A percentile compares a stretch with the other conserved stretches of the same genome.
These are phyloP conservation scores for Hemisphaericaspora nanyangensis DNA, from an alignment of 805 yeast genomes.

Conservation along the genomic window DNA sequence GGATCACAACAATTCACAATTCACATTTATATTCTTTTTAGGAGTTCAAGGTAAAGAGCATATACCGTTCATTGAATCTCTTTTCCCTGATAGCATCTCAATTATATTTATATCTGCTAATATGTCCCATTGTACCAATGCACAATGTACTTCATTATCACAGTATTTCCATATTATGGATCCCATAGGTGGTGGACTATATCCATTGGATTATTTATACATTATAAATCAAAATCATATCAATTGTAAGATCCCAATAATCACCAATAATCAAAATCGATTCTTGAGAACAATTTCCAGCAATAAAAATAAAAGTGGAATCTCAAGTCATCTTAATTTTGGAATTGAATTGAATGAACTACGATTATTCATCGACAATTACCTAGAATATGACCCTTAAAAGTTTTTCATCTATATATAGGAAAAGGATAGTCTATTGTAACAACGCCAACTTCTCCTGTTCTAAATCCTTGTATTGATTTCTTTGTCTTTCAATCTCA, in stretches of 20 bases:
- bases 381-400: slow-evolving; percentile 1
- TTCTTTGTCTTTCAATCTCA: slow-evolving; percentile 38
- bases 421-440: slow-evolving; percentile 16
- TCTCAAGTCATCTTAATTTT: slow-evolving; percentile 5
- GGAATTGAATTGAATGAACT: slow-evolving; percentile 6
- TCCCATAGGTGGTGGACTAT: slow-evolving; percentile 36
- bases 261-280: slow-evolving; percentile 1
- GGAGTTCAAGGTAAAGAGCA: slow-evolving; percentile 32
- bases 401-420: not conserved
- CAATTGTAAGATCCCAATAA: slow-evolving; percentile 6
- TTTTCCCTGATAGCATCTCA: slow-evolving; percentile 1
- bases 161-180: slow-evolving; percentile 23
- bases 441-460: slow-evolving; percentile 37
- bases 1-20: not conserved
- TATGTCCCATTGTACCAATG: slow-evolving; percentile 4
- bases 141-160: slow-evolving; percentile 19
- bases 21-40: slow-evolving; percentile 21
- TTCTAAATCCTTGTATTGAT: slow-evolving; percentile 37
- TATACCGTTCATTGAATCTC: slow-evolving; percentile 8
- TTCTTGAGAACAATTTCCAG: slow-evolving; percentile 1
- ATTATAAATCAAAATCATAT: slow-evolving; percentile 11
- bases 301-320: not conserved
- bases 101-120: slow-evolving; percentile 8
- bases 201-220: slow-evolving; percentile 28
- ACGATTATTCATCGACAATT: slow-evolving; percentile 4